Base-by-base conservation (phyloP, 2,329 filamentous ascomycete species). In the Phoma herbarum region DNA sequence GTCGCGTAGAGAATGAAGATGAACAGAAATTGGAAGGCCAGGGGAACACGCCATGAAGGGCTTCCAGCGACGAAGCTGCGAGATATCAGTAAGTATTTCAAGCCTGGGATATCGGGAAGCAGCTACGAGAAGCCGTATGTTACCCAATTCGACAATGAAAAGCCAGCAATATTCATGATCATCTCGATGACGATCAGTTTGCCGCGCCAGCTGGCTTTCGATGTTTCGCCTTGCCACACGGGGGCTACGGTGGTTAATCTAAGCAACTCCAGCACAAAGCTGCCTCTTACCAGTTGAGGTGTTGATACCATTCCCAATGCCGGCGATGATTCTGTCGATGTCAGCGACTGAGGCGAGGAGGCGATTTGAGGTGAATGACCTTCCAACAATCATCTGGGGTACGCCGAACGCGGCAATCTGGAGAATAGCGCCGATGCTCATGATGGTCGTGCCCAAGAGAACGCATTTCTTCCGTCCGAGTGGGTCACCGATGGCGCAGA, bases 151-250 rank as follows among this genome's bases (percentile, higher is more conserved):
- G 77, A 79, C 1, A 85, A 46, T 1, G 72, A 78, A 59, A 83
- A 84, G 2, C 83, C 84, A 18, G 76, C 77, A 42, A 84, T 81
- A 54, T 83, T 83, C 66, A 84, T 75, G 44, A 81, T 81, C 71
- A 84, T 78, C 48, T 83, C 80, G 23, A 83, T 76, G 33, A 82
- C 74, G 6, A 83, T 78, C 12, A 82, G 68, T 46, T 80, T 81
- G 16, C 81, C 80, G 59, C 81, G 63, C 70, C 69, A 75, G 35
- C 67, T 74, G 10, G 72, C 69, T 53, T 74, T 80, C 79, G 82
- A 80, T 0, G 81, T 84, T 62, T 85, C 83, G 4, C 80, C 79
- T 66, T 85, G 82, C 82, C 82, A 85, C 3, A 84, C 78, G 1
- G 82, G 82, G 1, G 81, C 81, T 33, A 75, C 77, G 0, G 74